Evolutionary conservation across 1,139 yeast species (phyloP).

Genomic region (Saccharomycopsis hybrid): DNA sequence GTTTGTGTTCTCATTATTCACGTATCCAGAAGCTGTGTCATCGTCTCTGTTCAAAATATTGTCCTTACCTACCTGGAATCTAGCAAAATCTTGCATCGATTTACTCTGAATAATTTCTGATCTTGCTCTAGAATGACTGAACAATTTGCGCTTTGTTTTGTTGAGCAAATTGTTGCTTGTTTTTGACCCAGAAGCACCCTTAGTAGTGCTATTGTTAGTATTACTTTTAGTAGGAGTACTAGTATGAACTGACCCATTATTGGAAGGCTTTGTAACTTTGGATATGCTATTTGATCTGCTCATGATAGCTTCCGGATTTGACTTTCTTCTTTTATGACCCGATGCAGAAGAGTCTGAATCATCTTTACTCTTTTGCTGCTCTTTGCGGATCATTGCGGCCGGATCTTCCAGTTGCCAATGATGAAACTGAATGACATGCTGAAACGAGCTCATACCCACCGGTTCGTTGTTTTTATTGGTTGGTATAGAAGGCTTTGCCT

Average conservation of each 20-base stretch:
- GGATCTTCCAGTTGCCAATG: slow-evolving; percentile 45
- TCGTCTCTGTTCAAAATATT: slow-evolving; percentile 11
- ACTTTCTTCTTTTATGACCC: slow-evolving; percentile 9
- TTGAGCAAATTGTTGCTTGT: not conserved
- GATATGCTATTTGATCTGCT: slow-evolving; percentile 2
- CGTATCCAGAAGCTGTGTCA: not conserved
- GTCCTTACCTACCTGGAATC: slow-evolving; percentile 11
- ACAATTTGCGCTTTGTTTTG: slow-evolving; percentile 2
- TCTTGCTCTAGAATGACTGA: slow-evolving; percentile 11
- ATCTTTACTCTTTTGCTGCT: slow-evolving; percentile 4
- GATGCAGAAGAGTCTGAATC: not conserved
- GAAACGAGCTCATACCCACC: slow-evolving; percentile 45
- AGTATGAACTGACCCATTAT: not conserved
- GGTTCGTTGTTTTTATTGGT: slow-evolving; percentile 25
- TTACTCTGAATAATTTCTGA: slow-evolving; percentile 5
- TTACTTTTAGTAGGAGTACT: not conserved
- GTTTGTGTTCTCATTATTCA: not conserved
- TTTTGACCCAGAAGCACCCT: too few relatives aligned
- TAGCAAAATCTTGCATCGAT: slow-evolving; percentile 5
- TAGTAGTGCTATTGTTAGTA: not conserved
- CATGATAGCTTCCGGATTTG: slow-evolving; percentile 13
- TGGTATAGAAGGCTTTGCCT: slow-evolving; percentile 4
- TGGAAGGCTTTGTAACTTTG: slow-evolving; percentile 2
- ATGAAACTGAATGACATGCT: slow-evolving; percentile 45
- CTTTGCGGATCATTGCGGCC: slow-evolving; percentile 14